Evolutionary conservation across 352 stramenopile genomes (phyloP), one percentile per base, ranked within the genome.

Genomic region (Halophytophthora polymorphica): DNA sequence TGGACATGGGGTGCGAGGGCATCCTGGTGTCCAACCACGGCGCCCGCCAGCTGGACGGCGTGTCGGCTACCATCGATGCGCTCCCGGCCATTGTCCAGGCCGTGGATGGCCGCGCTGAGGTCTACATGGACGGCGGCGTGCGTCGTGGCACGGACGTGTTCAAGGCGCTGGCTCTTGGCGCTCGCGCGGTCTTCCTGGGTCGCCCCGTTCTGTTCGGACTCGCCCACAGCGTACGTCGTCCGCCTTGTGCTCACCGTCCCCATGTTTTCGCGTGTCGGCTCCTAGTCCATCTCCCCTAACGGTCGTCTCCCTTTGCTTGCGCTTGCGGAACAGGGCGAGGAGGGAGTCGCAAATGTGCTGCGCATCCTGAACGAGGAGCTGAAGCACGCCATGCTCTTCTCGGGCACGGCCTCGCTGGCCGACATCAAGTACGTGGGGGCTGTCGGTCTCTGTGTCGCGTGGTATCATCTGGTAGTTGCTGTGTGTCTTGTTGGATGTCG

Each of bases 1-100:
- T 96, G 1, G 75, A 95, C 13, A 86, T 95, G 61, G 94, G 94
- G 37, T 96, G 90, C 29, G 80, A 96, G 58, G 93, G 68, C 21
- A 84, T 98, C 38, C 74, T 98, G 50, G 87, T 98, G 19, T 97
- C 86, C 10, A 98, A 98, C 70, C 94, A 98, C 63, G 94, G 94
- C 58, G 94, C 91, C 12, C 72, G 93, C 33, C 90, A 96, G 69
- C 78, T 98, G 5, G 94, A 98, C 61, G 87, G 83, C 7, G 86
- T 95, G 22, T 72, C 92, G 7, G 72, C 90, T 12, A 84, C 85
- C 10, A 97, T 98, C 57, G 94, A 98, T 56, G 90, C 77, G 15
- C 73, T 98, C 17, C 86, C 90, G 10, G 93, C 96, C 35, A 81
- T 98, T 37, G 85, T 96, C 1, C 58, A 69, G 17, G 91, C 90